These are phyloP conservation scores for Saitozyma sp. DNA, from an alignment of 768 basidiomycete genomes.

Conservation along the genomic window DNA sequence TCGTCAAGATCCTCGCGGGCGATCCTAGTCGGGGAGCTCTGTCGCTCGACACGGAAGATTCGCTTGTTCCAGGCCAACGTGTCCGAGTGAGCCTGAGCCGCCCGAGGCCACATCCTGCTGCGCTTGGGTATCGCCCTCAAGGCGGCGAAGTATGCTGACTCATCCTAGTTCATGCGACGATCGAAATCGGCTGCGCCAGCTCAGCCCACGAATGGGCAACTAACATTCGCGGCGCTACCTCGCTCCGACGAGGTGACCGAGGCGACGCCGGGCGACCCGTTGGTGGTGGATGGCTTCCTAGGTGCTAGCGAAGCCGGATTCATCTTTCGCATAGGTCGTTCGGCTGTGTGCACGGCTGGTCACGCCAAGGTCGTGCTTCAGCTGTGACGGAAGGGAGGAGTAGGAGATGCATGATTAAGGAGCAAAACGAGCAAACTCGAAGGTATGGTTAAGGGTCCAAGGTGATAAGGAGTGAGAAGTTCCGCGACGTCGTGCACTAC, in stretches of 20 bases:
- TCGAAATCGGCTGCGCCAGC: background rate
- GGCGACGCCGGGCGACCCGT: slow-evolving; percentile 5
- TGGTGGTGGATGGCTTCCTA: slow-evolving; percentile 32
- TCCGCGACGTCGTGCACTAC: too few species aligned
- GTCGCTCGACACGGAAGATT: slow-evolving; percentile 47
- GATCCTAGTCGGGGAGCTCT: slow-evolving; percentile 51
- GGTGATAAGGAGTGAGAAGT: too few species aligned
- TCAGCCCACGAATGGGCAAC: background rate
- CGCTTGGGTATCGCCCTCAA: background rate
- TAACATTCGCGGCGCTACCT: slow-evolving; percentile 14
- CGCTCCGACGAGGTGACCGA: slow-evolving; percentile 9
- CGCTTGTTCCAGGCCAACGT: slow-evolving; percentile 37
- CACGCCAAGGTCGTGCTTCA: slow-evolving; percentile 4
- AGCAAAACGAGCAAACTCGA: too few species aligned
- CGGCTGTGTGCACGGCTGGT: slow-evolving; percentile 27
- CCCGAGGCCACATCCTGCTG: background rate
- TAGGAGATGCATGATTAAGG: too few species aligned
- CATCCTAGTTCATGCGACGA: slow-evolving; percentile 22
- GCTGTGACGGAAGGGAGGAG: too few species aligned
- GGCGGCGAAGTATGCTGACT: background rate
- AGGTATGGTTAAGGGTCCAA: too few species aligned
- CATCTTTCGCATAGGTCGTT: slow-evolving; percentile 14
- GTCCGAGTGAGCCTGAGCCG: slow-evolving; percentile 35
- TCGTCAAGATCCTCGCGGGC: slow-evolving; percentile 48
- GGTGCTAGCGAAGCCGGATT: slow-evolving; percentile 38